Conservation (phyloP, 2,329 filamentous ascomycete species). For the Westerdykella aurantiaca region DNA sequence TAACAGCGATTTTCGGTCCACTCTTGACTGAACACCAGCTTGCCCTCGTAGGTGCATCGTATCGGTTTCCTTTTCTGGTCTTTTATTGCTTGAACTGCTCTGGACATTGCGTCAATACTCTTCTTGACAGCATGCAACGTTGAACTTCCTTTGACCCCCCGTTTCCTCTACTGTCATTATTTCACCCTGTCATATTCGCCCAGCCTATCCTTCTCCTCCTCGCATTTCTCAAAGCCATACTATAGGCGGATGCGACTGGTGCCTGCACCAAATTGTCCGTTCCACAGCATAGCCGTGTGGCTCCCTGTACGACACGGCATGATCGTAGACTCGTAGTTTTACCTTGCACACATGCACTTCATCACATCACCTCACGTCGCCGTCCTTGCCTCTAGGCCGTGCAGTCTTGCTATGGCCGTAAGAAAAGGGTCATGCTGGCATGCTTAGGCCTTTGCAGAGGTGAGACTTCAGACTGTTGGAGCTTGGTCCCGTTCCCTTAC, state of each 20-base stretch:
- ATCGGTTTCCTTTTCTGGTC: background rate
- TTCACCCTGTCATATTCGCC: constrained; percentile 1
- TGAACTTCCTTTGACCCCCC: constrained; percentile 1
- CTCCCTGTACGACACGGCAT: constrained; percentile 10
- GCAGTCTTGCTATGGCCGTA: no score
- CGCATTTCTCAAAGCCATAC: constrained; percentile 6
- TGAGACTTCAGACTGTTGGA: no score
- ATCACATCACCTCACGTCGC: no score
- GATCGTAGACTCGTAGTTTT: background rate
- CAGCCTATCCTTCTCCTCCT: background rate
- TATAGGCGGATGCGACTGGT: constrained; percentile 13
- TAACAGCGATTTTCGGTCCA: no score
- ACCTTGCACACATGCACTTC: no score
- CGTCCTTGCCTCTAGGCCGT: no score
- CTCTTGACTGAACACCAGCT: no score
- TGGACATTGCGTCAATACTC: constrained; percentile 2
- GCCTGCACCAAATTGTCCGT: constrained; percentile 12
- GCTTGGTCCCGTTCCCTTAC: no score
- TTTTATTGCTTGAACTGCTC: constrained; percentile 2
- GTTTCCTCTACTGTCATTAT: background rate
- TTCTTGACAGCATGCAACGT: constrained; percentile 8
- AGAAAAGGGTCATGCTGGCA: no score
- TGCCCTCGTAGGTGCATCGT: no score
- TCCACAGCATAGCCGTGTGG: constrained; percentile 7
- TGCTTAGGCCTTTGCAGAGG: no score